A percentile compares a stretch with the other conserved stretches of the same genome.
Conservation (phyloP, 2,329 filamentous ascomycete species). For the Orbilia blumenaviensis region DNA sequence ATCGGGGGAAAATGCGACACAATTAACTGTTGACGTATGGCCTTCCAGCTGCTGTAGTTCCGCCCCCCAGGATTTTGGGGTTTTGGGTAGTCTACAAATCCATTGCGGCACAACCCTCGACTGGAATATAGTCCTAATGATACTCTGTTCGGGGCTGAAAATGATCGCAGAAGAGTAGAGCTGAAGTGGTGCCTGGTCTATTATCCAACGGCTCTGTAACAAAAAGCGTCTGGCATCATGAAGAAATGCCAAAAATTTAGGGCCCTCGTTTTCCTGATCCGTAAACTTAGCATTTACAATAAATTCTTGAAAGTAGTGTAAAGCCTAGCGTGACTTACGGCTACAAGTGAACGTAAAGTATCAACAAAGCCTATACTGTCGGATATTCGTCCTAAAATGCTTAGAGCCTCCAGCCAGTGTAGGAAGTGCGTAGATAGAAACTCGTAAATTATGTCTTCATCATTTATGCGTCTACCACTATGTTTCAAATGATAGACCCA, state of each 20-base stretch:
- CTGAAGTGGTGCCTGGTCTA: neutral
- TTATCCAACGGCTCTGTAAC: neutral
- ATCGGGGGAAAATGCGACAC: conserved; percentile 58
- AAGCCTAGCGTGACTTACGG: neutral
- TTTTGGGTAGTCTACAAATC: neutral
- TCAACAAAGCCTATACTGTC: conserved; percentile 5
- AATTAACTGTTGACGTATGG: conserved; percentile 24
- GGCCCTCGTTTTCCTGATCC: neutral
- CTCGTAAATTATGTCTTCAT: neutral
- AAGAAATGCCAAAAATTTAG: neutral
- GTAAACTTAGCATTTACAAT: neutral
- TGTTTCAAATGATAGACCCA: neutral
- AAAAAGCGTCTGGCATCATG: conserved; percentile 56
- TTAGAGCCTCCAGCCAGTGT: conserved; percentile 2
- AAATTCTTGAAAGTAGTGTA: neutral
- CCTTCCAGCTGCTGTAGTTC: neutral
- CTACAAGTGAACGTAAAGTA: neutral
- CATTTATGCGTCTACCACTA: neutral
- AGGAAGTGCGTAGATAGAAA: neutral
- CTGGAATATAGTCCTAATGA: neutral
- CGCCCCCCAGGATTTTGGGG: neutral
- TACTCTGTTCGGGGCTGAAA: neutral
- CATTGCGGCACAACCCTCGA: neutral
- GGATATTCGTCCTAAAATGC: conserved; percentile 55
- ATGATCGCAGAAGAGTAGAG: neutral